phyloP scores from a whole-genome alignment of 495 filamentous ascomycete species.

The Tuber microsphaerosporum region DNA sequence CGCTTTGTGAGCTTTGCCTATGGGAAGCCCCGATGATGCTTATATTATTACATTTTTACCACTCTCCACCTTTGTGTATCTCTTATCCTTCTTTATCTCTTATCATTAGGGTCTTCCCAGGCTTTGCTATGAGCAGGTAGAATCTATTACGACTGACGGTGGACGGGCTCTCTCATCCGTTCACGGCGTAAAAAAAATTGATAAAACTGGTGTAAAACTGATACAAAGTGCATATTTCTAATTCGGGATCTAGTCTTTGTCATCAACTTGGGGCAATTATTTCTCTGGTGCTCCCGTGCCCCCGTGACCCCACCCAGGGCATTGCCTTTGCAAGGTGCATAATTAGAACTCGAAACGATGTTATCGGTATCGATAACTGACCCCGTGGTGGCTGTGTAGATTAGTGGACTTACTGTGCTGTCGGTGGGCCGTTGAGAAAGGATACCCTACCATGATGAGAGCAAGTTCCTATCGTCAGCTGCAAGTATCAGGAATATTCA shows the following conservation, averaged over 20 bases:
- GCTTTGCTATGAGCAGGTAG: background rate
- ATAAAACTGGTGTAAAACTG: background rate
- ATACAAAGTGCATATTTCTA: background rate
- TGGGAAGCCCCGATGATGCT: conserved; percentile 6
- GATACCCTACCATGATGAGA: background rate
- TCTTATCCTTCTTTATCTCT: conserved; percentile 6
- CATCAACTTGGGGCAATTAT: background rate
- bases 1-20: background rate
- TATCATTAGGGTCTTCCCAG: background rate
- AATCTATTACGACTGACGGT: background rate
- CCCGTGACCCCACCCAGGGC: background rate
- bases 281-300: background rate
- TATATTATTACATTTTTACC: background rate
- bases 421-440: background rate
- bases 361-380: background rate
- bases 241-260: background rate
- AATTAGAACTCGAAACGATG: background rate
- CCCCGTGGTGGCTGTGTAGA: background rate
- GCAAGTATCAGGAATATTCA: background rate
- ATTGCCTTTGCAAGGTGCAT: background rate
- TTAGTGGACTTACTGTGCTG: background rate
- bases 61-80: conserved; percentile 9
- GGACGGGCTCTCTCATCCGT: background rate
- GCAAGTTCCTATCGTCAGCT: background rate
- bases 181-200: background rate